These are phyloP conservation scores for Crithidia expoeki DNA, from an alignment of 208 protist species.

Conservation along the genomic window DNA sequence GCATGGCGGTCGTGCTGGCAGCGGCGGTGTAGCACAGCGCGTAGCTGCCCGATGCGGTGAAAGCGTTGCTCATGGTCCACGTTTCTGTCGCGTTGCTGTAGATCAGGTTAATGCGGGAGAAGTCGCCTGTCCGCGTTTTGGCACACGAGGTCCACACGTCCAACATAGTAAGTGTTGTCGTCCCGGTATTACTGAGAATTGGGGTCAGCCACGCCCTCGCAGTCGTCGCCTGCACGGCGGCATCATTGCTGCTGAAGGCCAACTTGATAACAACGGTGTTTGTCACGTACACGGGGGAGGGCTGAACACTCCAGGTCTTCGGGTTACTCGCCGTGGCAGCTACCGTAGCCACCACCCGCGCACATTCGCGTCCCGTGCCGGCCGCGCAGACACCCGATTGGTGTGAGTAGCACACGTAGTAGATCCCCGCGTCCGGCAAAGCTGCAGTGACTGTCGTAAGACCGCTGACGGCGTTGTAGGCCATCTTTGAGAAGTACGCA, in stretches of 20 bases:
- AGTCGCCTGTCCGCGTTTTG: conserved; percentile 1
- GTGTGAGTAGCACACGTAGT: conserved; percentile 85
- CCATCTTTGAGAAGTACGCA: conserved; percentile 38
- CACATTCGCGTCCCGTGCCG: conserved; percentile 53
- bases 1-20: conserved; percentile 5
- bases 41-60: conserved; percentile 41
- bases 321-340: conserved; percentile 49
- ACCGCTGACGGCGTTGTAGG: conserved; percentile 26
- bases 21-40: conserved; percentile 67
- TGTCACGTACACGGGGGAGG: conserved; percentile 61
- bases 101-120: conserved; percentile 34
- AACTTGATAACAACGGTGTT: conserved; percentile 42
- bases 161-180: conserved; percentile 42
- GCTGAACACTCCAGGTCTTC: conserved; percentile 54
- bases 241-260: conserved; percentile 32
- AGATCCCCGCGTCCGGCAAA: conserved; percentile 55
- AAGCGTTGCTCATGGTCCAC: conserved; percentile 28
- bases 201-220: conserved; percentile 49
- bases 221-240: conserved; percentile 23
- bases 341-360: conserved; percentile 74
- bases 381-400: conserved; percentile 41
- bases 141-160: conserved; percentile 53
- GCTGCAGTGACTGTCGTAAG: conserved; percentile 46
- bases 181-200: conserved; percentile 15
- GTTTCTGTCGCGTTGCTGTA: conserved; percentile 24